A percentile compares a stretch with the other conserved stretches of the same genome.
phyloP scores from a whole-genome alignment of 2,329 filamentous ascomycete genomes.

The Emmonsiellopsis sp. region DNA sequence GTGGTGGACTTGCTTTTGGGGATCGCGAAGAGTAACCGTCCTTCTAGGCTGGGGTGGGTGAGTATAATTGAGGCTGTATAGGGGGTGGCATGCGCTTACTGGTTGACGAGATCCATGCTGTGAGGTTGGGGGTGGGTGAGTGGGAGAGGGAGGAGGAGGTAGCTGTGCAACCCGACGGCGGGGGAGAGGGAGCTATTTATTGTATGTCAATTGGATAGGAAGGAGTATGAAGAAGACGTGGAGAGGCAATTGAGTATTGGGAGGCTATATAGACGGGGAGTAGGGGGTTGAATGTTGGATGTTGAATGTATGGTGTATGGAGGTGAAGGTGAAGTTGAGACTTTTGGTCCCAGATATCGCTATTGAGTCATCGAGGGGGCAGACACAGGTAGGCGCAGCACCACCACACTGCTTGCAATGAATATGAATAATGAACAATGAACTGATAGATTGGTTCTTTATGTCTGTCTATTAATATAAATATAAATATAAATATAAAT shows the following conservation, averaged over 20 bases:
- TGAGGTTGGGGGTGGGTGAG: slow-evolving; percentile 7
- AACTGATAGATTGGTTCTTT: neutral
- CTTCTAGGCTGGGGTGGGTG: slow-evolving; percentile 60
- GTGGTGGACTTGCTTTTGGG: slow-evolving; percentile 71
- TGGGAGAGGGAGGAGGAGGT: slow-evolving; percentile 1
- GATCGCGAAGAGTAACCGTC: slow-evolving; percentile 90
- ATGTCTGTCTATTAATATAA: neutral
- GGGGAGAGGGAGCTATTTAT: no score
- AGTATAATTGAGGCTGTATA: slow-evolving; percentile 6
- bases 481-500: neutral
- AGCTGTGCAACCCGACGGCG: neutral
- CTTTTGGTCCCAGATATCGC: neutral
- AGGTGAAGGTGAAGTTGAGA: no score
- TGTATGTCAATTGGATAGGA: no score
- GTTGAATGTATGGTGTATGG: neutral
- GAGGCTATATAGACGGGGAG: no score
- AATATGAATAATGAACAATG: neutral
- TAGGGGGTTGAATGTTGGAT: no score
- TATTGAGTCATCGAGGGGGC: neutral
- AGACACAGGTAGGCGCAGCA: neutral
- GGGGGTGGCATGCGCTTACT: slow-evolving; percentile 36
- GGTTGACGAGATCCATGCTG: slow-evolving; percentile 54
- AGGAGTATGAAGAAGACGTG: no score
- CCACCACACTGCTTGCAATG: neutral
- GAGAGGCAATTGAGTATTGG: no score